phyloP scores from a whole-genome alignment of 805 yeast species.

The Zygosaccharomyces gambellarensis region DNA sequence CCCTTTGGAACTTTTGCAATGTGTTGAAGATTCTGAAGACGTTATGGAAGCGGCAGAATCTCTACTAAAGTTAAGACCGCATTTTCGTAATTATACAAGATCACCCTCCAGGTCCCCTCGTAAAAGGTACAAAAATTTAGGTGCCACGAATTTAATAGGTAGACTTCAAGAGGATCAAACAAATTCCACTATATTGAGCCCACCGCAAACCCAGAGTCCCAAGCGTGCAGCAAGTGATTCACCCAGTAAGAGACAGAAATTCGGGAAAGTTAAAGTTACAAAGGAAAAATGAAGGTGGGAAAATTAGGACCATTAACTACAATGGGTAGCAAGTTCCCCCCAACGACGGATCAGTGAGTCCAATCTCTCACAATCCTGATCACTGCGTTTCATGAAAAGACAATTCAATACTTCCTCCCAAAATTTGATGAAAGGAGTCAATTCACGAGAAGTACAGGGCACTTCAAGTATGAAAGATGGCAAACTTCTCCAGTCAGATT shows the following conservation, averaged over 20 bases:
- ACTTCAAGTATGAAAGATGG: constrained; percentile 20
- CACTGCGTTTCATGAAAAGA: constrained; percentile 39
- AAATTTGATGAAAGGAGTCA: constrained; percentile 42
- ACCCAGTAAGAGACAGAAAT: constrained; percentile 14
- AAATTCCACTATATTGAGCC: background rate
- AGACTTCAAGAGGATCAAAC: background rate
- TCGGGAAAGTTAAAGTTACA: constrained; percentile 13
- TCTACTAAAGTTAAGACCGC: constrained; percentile 3
- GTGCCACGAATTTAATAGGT: constrained; percentile 8
- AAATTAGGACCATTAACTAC: background rate
- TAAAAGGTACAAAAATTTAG: constrained; percentile 5
- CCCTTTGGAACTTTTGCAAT: constrained; percentile 2
- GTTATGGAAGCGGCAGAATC: constrained; percentile 5
- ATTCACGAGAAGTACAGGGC: constrained; percentile 32
- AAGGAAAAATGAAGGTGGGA: background rate
- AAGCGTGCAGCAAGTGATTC: constrained; percentile 9
- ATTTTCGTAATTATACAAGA: constrained; percentile 4
- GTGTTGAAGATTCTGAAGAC: constrained; percentile 5
- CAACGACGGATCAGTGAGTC: constrained; percentile 6
- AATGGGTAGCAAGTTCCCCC: constrained; percentile 1
- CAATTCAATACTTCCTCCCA: constrained; percentile 47
- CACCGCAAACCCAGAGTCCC: constrained; percentile 1
- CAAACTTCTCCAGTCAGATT: constrained; percentile 24
- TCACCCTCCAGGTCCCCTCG: constrained; percentile 6
- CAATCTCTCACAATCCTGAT: constrained; percentile 23